These are phyloP conservation scores for Stagonosporopsis tanaceti DNA, from an alignment of 2,329 filamentous ascomycete species.

Conservation along the genomic window DNA sequence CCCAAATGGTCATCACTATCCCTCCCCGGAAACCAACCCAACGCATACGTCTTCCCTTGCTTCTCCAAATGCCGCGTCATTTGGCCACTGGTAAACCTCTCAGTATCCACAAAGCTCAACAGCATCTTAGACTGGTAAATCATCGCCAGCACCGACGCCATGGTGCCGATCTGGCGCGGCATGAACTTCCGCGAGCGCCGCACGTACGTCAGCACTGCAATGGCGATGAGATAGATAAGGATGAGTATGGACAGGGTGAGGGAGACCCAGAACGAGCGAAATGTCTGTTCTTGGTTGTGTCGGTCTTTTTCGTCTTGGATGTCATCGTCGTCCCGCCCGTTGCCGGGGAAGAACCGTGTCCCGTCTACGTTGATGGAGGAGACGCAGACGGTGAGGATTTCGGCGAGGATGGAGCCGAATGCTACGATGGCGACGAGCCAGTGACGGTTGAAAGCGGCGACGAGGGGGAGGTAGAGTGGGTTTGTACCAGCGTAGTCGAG, in stretches of 20 bases:
- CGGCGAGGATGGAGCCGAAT: conserved; percentile 74
- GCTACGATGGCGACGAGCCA: conserved; percentile 73
- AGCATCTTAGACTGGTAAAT: conserved; percentile 85
- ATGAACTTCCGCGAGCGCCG: conserved; percentile 74
- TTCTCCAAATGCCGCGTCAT: conserved; percentile 69
- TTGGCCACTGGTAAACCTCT: conserved; percentile 66
- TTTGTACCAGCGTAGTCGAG: conserved; percentile 78
- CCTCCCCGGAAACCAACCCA: conserved; percentile 79
- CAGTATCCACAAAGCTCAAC: conserved; percentile 73
- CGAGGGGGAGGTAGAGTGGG: conserved; percentile 70
- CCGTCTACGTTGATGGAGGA: conserved; percentile 73
- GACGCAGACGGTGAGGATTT: conserved; percentile 74
- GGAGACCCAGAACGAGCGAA: conserved; percentile 71
- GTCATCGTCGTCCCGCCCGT: conserved; percentile 29
- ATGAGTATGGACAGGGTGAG: conserved; percentile 69
- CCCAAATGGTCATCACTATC: conserved; percentile 79
- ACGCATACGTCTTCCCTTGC: conserved; percentile 72
- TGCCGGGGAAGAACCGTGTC: conserved; percentile 61
- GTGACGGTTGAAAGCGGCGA: conserved; percentile 70
- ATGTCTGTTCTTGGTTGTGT: conserved; percentile 54
- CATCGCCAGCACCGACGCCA: conserved; percentile 77
- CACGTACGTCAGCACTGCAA: conserved; percentile 67
- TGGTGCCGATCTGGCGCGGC: conserved; percentile 80
- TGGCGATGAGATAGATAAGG: conserved; percentile 69
- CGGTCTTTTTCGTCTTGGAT: conserved; percentile 24